A percentile compares a stretch with the other conserved stretches of the same genome.
Conservation (phyloP, 73 alveolate species). For the Durusdinium trenchii region DNA sequence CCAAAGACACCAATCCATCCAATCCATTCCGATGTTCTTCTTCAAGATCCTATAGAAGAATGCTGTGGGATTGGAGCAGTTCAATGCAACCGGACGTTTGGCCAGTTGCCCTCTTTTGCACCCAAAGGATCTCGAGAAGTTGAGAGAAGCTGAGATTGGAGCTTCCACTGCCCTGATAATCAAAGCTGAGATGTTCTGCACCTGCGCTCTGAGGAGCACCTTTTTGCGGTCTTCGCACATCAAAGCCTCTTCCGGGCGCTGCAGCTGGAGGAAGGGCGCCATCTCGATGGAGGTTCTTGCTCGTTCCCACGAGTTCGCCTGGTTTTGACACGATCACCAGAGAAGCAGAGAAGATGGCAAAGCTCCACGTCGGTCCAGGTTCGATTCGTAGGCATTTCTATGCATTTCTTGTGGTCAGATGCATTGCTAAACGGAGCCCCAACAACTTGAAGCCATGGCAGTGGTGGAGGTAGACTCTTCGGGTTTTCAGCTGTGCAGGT, state of each 20-base stretch:
- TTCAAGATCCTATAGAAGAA: background rate
- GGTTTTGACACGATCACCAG: background rate
- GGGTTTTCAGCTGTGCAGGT: too few species aligned
- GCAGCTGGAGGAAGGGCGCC: background rate
- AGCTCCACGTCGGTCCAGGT: background rate
- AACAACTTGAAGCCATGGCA: too few species aligned
- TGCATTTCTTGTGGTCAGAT: background rate
- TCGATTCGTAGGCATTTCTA: too few species aligned
- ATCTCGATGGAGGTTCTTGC: background rate
- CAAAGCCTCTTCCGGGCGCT: background rate
- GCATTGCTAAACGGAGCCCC: too few species aligned
- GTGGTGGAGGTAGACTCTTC: too few species aligned
- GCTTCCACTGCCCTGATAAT: background rate
- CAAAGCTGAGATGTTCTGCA: background rate
- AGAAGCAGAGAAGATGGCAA: background rate
- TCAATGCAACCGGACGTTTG: background rate
- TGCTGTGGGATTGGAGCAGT: background rate
- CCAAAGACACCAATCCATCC: too few species aligned
- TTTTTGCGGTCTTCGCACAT: conserved; percentile 54
- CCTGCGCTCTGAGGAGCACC: conserved; percentile 41
- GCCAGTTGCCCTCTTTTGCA: background rate
- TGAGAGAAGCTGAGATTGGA: background rate
- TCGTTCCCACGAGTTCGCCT: background rate
- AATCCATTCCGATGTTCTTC: too few species aligned
- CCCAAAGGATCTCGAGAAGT: background rate